Percentiles rank a stretch among this genome's conserved stretches.
These are phyloP conservation scores for Avicennia marina DNA, from an alignment of 257 asterid species.

Conservation along the genomic window DNA sequence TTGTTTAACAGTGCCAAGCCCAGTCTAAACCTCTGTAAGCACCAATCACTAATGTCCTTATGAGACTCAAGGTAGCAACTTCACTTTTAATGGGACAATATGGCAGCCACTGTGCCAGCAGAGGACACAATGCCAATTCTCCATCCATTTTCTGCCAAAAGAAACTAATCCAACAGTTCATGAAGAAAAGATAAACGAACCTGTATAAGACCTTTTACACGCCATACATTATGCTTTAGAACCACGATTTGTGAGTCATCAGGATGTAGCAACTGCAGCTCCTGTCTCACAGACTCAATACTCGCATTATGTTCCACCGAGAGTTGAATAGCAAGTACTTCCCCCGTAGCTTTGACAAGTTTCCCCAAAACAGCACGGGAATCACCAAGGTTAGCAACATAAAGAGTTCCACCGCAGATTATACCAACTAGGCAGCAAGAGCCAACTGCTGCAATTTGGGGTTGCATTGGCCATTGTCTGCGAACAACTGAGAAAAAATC, in stretches of 20 bases:
- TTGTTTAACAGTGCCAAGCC: too few relatives aligned
- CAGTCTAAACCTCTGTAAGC: too few relatives aligned
- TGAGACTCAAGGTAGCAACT: too few relatives aligned
- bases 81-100: too few relatives aligned
- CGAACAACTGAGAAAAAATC: constrained; percentile 55
- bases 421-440: constrained; percentile 84
- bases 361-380: constrained; percentile 82
- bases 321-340: constrained; percentile 62
- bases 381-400: constrained; percentile 77
- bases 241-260: constrained; percentile 79
- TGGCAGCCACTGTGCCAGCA: too few relatives aligned
- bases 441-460: constrained; percentile 79
- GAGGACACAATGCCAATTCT: too few relatives aligned
- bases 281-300: constrained; percentile 68
- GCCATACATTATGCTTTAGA: constrained; percentile 79
- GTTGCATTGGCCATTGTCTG: constrained; percentile 51
- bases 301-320: constrained; percentile 81
- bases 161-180: background rate
- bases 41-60: too few relatives aligned
- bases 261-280: constrained; percentile 64
- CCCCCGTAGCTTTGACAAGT: constrained; percentile 58
- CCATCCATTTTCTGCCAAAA: background rate
- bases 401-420: constrained; percentile 57
- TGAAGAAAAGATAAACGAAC: constrained; percentile 26
- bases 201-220: constrained; percentile 89